Evolutionary conservation across 2,329 filamentous ascomycete species (phyloP).

Genomic region (Apiospora malaysiana): DNA sequence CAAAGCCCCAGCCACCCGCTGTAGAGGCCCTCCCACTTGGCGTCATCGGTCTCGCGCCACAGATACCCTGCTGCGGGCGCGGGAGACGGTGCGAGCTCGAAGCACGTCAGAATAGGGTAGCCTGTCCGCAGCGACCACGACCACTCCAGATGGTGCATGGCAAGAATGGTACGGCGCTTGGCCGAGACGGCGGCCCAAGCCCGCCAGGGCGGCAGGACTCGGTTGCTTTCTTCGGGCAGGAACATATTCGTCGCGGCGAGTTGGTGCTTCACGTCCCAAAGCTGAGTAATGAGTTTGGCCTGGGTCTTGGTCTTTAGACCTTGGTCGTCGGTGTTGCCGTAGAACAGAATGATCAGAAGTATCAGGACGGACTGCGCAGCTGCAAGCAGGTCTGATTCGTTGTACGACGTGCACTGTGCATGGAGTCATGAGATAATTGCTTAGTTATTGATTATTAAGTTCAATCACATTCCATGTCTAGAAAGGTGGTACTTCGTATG

Average conservation of each 20-base stretch:
- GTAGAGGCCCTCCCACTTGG: constrained; percentile 23
- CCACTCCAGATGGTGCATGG: constrained; percentile 30
- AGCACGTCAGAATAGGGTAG: constrained; percentile 29
- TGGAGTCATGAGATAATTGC: not conserved
- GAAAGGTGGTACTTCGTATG: not conserved
- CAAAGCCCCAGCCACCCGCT: constrained; percentile 26
- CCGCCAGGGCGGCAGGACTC: constrained; percentile 25
- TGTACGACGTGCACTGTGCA: not conserved
- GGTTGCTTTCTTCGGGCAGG: constrained; percentile 22
- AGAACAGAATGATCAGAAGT: not conserved
- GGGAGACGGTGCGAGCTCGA: constrained; percentile 29
- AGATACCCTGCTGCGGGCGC: constrained; percentile 27
- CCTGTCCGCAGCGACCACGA: constrained; percentile 28
- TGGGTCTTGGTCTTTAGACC: not conserved
- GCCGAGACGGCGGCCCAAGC: constrained; percentile 28
- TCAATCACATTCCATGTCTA: not conserved
- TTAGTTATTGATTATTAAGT: not conserved
- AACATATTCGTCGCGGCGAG: constrained; percentile 27
- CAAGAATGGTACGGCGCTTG: constrained; percentile 29
- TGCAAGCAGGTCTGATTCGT: not conserved
- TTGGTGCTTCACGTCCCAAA: constrained; percentile 28
- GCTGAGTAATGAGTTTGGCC: constrained; percentile 24
- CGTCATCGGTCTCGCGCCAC: constrained; percentile 25
- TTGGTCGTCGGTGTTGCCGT: not conserved
- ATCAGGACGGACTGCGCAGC: not conserved